Conservation (phyloP, 108 stramenopile genomes). For the Skeletonema marinoi region DNA sequence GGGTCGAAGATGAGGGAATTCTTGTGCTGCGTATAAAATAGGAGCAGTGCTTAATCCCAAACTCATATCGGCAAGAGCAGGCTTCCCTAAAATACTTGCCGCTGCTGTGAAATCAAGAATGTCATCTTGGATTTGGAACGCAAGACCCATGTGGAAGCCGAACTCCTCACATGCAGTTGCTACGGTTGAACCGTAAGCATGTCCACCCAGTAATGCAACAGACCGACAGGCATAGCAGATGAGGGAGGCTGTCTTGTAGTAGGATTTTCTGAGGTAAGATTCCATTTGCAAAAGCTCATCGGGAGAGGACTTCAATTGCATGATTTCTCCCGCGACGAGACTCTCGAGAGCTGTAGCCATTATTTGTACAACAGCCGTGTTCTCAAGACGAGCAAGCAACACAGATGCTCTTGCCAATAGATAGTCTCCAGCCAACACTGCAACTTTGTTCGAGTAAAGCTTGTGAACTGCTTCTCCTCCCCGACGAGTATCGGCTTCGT, state of each 20-base stretch:
- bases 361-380: slow-evolving; percentile 95
- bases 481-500: slow-evolving; percentile 95
- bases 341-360: slow-evolving; percentile 97
- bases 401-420: slow-evolving; percentile 93
- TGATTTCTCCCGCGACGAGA: slow-evolving; percentile 96
- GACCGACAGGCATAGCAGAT: slow-evolving; percentile 93
- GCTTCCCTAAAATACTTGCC: slow-evolving; percentile 84
- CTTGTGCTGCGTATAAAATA: slow-evolving; percentile 94
- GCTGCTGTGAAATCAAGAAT: slow-evolving; percentile 95
- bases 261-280: slow-evolving; percentile 90
- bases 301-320: slow-evolving; percentile 91
- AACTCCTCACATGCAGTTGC: slow-evolving; percentile 95
- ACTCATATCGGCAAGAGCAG: slow-evolving; percentile 84
- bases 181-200: slow-evolving; percentile 81
- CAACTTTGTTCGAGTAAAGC: slow-evolving; percentile 98
- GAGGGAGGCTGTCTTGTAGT: slow-evolving; percentile 98
- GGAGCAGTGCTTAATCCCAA: slow-evolving; percentile 97
- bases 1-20: slow-evolving; percentile 72
- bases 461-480: slow-evolving; percentile 97
- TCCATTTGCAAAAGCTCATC: slow-evolving; percentile 90
- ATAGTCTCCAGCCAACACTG: slow-evolving; percentile 98
- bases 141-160: slow-evolving; percentile 96
- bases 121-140: slow-evolving; percentile 97
- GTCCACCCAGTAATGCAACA: slow-evolving; percentile 90
- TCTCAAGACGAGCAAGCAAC: slow-evolving; percentile 88